Conservation (phyloP, 306 rosid species). For the Leucaena leucocephala region DNA sequence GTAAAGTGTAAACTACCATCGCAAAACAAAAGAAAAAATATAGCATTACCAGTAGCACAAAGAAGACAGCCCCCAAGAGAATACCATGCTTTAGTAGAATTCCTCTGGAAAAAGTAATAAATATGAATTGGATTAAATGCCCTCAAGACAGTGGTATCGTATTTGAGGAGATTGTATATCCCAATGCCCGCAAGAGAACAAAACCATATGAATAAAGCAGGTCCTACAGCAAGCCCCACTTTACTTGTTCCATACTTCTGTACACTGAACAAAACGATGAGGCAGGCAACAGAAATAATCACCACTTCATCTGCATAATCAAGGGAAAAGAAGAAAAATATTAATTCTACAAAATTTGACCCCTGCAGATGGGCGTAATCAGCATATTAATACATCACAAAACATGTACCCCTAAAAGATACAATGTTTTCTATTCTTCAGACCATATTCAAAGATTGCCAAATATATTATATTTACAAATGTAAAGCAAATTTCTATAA, state of each 20-base stretch:
- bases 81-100: constrained; percentile 94
- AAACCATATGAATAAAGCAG: constrained; percentile 94
- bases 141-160: constrained; percentile 71
- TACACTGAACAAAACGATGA: constrained; percentile 84
- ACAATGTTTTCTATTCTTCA: neutral
- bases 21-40: constrained; percentile 19
- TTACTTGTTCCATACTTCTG: constrained; percentile 97
- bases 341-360: constrained; percentile 31
- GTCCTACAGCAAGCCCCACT: constrained; percentile 92
- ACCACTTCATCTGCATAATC: constrained; percentile 82
- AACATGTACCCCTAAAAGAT: neutral
- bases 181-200: constrained; percentile 86
- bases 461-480: constrained; percentile 8
- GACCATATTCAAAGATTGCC: constrained; percentile 9
- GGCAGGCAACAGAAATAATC: constrained; percentile 90
- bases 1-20: constrained; percentile 29
- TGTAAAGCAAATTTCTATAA: neutral
- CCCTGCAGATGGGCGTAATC: constrained; percentile 11
- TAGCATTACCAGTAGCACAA: constrained; percentile 84
- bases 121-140: constrained; percentile 94
- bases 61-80: constrained; percentile 96
- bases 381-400: constrained; percentile 3
- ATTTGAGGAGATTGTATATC: constrained; percentile 81
- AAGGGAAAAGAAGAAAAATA: constrained; percentile 26
- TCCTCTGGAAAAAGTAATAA: constrained; percentile 89